These are phyloP conservation scores for Plectosphaerella sp. DNA, from an alignment of 2,329 filamentous ascomycete species.

Conservation along the genomic window DNA sequence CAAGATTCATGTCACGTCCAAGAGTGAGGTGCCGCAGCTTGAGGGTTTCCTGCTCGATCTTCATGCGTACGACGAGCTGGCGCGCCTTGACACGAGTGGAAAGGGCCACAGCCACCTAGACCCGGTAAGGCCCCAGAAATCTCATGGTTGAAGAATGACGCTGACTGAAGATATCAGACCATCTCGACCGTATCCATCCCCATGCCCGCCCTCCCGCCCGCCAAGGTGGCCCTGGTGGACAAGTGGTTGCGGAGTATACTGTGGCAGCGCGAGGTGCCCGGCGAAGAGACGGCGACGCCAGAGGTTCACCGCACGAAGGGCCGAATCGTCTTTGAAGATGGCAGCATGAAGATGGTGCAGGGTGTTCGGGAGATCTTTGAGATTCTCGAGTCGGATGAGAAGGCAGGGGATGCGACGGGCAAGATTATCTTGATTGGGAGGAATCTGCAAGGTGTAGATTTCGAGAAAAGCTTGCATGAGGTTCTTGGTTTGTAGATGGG, in stretches of 20 bases:
- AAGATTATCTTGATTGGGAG: constrained; percentile 64
- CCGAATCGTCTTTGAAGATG: constrained; percentile 61
- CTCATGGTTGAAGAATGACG: constrained; percentile 1
- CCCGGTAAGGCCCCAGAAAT: constrained; percentile 50
- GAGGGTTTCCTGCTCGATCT: constrained; percentile 86
- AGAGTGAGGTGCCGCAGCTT: constrained; percentile 73
- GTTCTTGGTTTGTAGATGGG: constrained; percentile 12
- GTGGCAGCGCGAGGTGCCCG: constrained; percentile 70
- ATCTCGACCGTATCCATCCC: constrained; percentile 79
- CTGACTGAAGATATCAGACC: constrained; percentile 44
- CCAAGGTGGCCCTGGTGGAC: constrained; percentile 64
- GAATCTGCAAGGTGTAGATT: constrained; percentile 44
- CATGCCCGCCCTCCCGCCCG: constrained; percentile 53
- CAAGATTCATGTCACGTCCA: constrained; percentile 75
- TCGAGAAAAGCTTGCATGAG: constrained; percentile 39
- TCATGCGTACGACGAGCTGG: constrained; percentile 85
- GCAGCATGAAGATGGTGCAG: constrained; percentile 73
- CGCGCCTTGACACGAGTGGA: constrained; percentile 62
- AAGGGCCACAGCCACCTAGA: constrained; percentile 92
- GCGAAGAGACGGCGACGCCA: constrained; percentile 39
- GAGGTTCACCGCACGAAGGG: constrained; percentile 91
- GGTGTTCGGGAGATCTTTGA: constrained; percentile 94
- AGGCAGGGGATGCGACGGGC: constrained; percentile 28
- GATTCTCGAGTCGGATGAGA: constrained; percentile 58
- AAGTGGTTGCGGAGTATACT: constrained; percentile 77